Evolutionary conservation across 176 grass and related monocot genomes (phyloP).

Genomic region (Panicum miliaceum): DNA sequence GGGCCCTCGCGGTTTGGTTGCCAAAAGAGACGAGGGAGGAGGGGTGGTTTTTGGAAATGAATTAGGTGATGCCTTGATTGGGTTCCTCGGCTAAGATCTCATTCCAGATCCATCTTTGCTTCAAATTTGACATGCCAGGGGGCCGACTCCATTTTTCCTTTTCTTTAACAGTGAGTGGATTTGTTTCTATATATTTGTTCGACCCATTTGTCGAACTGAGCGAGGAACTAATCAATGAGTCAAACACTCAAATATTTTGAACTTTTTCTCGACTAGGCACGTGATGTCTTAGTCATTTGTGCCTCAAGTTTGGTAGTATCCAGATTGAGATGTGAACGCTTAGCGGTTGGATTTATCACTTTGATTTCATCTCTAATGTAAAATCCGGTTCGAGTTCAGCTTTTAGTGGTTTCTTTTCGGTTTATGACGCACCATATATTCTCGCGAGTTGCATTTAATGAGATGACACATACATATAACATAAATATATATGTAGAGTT

Average conservation of each 20-base stretch:
- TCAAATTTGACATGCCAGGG: neutral
- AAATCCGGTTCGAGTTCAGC: neutral
- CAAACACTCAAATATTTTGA: too few relatives aligned
- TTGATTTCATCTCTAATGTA: neutral
- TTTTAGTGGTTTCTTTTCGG: neutral
- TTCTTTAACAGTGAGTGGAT: too few relatives aligned
- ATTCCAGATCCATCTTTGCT: neutral
- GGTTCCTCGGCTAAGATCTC: neutral
- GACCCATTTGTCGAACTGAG: neutral
- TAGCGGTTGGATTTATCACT: neutral
- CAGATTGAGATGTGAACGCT: neutral
- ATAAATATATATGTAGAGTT: too few relatives aligned
- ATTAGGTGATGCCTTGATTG: neutral
- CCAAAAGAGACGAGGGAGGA: neutral
- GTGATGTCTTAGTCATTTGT: too few relatives aligned
- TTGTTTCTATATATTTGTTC: neutral
- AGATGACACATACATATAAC: too few relatives aligned
- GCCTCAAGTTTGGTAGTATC: neutral
- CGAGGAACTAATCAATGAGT: neutral
- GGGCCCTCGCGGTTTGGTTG: neutral
- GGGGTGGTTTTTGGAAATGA: neutral
- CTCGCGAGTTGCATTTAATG: too few relatives aligned
- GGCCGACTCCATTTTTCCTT: neutral
- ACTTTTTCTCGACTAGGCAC: too few relatives aligned
- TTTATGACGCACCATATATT: too few relatives aligned